phyloP scores from a whole-genome alignment of 2,329 filamentous ascomycete species.

The Trichoderma cornu-damae region DNA sequence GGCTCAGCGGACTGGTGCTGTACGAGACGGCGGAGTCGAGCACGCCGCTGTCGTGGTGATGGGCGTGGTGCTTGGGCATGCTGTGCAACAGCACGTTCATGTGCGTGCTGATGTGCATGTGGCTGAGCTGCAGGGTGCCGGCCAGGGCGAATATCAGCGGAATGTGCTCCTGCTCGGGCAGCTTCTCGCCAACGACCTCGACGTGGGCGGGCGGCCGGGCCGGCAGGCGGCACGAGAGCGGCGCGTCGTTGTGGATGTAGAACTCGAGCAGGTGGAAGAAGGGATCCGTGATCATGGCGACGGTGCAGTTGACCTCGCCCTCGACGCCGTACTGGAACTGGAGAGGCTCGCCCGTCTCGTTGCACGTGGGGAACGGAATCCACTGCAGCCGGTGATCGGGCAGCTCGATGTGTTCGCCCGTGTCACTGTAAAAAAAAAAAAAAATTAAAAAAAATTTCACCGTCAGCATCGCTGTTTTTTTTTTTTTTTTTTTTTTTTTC shows the following conservation, averaged over 20 bases:
- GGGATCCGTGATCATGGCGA: constrained; percentile 68
- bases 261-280: constrained; percentile 92
- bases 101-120: constrained; percentile 84
- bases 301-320: constrained; percentile 76
- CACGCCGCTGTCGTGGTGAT: constrained; percentile 66
- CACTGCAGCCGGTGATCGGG: constrained; percentile 79
- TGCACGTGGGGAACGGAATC: constrained; percentile 84
- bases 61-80: constrained; percentile 56
- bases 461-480: too few relatives aligned
- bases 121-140: constrained; percentile 80
- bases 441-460: too few relatives aligned
- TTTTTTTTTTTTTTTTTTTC: too few relatives aligned
- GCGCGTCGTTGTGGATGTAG: constrained; percentile 95
- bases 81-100: constrained; percentile 83
- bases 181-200: constrained; percentile 49
- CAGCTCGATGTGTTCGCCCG: constrained; percentile 83
- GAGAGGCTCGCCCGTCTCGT: constrained; percentile 77
- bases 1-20: constrained; percentile 66
- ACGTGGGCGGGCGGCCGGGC: constrained; percentile 60
- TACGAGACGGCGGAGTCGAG: constrained; percentile 87
- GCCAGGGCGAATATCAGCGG: constrained; percentile 84
- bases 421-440: constrained; percentile 55
- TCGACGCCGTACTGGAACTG: constrained; percentile 83
- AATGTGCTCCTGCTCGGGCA: constrained; percentile 58
- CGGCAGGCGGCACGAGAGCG: constrained; percentile 83